phyloP scores from a whole-genome alignment of 768 basidiomycete species.

The Boletus sp. region DNA sequence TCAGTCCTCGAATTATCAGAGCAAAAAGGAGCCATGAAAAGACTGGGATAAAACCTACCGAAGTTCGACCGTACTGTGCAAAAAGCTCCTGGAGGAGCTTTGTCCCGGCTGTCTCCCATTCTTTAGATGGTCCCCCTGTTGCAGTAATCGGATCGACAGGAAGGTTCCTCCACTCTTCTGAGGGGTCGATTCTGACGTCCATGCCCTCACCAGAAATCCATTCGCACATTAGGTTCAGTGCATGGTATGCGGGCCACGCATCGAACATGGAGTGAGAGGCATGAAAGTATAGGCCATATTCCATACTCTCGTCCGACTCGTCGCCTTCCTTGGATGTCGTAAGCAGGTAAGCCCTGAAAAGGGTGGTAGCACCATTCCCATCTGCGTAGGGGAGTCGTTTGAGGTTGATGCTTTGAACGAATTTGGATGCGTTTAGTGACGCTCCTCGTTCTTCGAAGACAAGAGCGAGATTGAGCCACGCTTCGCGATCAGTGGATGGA shows the following conservation, averaged over 20 bases:
- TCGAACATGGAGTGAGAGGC: no score
- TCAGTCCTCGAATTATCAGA: background rate
- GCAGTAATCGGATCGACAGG: constrained; percentile 19
- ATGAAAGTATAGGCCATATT: no score
- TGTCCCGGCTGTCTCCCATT: constrained; percentile 16
- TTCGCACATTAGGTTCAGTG: no score
- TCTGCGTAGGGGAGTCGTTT: constrained; percentile 20
- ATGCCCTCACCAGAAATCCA: no score
- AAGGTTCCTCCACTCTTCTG: no score
- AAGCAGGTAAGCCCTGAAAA: constrained; percentile 12
- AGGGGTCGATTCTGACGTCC: no score
- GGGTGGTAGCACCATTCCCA: background rate
- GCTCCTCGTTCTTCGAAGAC: no score
- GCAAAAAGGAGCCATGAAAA: no score
- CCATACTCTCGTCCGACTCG: background rate
- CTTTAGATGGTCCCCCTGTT: constrained; percentile 17
- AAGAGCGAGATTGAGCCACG: constrained; percentile 12
- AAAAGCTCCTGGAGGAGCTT: constrained; percentile 14
- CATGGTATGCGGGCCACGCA: no score
- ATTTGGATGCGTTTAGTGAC: constrained; percentile 13
- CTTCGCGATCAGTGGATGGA: constrained; percentile 20
- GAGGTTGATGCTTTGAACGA: constrained; percentile 15
- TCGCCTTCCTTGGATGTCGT: constrained; percentile 1
- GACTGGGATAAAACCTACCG: constrained; percentile 7
- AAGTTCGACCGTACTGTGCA: background rate